These are phyloP conservation scores for Nymphaea thermarum DNA, from an alignment of 164 flowering plant genomes.

Conservation along the genomic window DNA sequence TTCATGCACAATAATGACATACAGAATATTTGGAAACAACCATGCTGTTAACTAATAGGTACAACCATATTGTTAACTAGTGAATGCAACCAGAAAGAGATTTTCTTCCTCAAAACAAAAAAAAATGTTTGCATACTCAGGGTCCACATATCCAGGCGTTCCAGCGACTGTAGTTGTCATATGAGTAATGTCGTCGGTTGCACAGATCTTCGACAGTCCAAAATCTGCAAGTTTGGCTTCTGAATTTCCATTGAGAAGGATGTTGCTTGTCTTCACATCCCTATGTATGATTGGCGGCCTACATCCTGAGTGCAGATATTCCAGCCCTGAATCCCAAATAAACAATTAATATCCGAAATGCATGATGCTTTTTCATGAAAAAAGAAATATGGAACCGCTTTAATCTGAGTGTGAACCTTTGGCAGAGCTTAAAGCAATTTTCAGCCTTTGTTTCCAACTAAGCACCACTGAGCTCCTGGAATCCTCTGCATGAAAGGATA, in stretches of 20 bases:
- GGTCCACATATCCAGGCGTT: not conserved
- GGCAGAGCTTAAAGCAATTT: not conserved
- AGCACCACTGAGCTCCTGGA: not conserved
- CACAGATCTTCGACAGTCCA: not conserved
- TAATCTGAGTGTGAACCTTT: not conserved
- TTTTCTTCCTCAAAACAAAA: no score
- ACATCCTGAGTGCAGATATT: not conserved
- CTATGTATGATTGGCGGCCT: not conserved
- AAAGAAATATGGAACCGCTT: not conserved
- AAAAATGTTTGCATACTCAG: not conserved
- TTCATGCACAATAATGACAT: no score
- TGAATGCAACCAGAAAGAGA: no score
- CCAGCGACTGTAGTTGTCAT: not conserved
- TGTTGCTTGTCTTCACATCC: constrained; percentile 1
- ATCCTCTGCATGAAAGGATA: not conserved
- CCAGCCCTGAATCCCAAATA: not conserved
- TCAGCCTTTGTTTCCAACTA: not conserved
- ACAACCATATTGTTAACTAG: no score
- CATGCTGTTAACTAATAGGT: no score
- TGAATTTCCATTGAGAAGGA: not conserved
- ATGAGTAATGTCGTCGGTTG: not conserved
- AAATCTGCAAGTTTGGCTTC: constrained; percentile 2
- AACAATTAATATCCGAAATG: no score
- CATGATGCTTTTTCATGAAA: not conserved
- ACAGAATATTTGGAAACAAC: no score